These are phyloP conservation scores for Colletotrichum lindemuthianum DNA, from an alignment of 2,329 filamentous ascomycete species.

Conservation along the genomic window DNA sequence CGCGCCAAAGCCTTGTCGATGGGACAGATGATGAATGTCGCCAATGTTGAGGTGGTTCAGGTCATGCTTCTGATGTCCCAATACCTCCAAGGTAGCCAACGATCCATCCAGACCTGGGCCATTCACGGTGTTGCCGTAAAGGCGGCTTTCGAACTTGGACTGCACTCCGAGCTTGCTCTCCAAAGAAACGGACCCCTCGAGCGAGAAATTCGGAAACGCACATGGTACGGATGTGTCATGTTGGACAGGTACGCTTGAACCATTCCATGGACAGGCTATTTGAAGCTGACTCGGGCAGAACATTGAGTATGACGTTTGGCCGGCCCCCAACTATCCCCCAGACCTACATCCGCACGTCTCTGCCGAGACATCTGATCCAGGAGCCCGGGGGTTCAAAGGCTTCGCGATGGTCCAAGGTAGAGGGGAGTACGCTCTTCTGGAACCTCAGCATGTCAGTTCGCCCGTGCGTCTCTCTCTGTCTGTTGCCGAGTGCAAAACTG, in stretches of 20 bases:
- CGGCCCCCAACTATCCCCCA: constrained; percentile 57
- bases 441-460: constrained; percentile 43
- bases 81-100: constrained; percentile 64
- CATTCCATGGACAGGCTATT: neutral
- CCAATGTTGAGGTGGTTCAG: constrained; percentile 61
- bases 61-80: constrained; percentile 59
- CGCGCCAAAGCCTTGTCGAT: constrained; percentile 56
- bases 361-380: constrained; percentile 41
- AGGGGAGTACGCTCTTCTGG: constrained; percentile 41
- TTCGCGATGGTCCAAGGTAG: constrained; percentile 25
- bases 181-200: constrained; percentile 51
- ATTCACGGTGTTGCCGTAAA: constrained; percentile 63
- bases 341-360: constrained; percentile 51
- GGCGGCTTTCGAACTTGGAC: constrained; percentile 60
- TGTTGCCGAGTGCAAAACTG: neutral
- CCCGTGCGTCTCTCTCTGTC: constrained; percentile 5
- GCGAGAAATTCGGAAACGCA: constrained; percentile 57
- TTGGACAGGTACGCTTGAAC: constrained; percentile 51
- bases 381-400: neutral
- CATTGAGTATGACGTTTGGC: constrained; percentile 62
- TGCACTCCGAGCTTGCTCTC: constrained; percentile 55
- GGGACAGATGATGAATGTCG: constrained; percentile 50
- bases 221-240: constrained; percentile 60
- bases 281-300: constrained; percentile 40
- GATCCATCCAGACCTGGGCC: constrained; percentile 63